Base-by-base conservation (phyloP, 805 yeast species). In the Yarrowia bubula region DNA sequence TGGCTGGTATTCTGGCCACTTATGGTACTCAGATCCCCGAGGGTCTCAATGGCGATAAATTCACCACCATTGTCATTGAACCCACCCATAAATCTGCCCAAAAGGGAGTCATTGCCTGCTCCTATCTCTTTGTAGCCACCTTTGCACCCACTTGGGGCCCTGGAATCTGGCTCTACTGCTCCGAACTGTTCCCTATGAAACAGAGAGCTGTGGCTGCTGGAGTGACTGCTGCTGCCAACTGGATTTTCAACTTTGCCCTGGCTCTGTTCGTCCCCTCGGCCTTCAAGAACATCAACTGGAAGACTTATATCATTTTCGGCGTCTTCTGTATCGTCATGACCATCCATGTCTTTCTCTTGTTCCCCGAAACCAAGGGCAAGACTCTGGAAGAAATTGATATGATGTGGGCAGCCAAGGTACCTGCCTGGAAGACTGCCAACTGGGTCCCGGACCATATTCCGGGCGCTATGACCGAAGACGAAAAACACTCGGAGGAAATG, bases 131-230 rank as follows among this genome's bases (percentile, higher is more conserved):
- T 73, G 86, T 90, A 69, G 85, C 87, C 65, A 86, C 86, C 74
- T 90, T 88, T 76, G 96, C 96, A 10, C 81, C 90, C 4, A 83
- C 93, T 22, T 90, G 95, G 93, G 96, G 96, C 72, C 95, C 66
- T 5, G 77, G 72, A 31, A 69, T 70, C 66, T 71, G 74, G 73
- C 68, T 85, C 67, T 83, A 81, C 64, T 85, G 84, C 17, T 85
- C 89, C 2, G 89, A 70, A 61, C 69, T 70, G 50, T 70, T 82
- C 60, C 83, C 89, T 1, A 76, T 83, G 44, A 75, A 75, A 51
- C 78, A 80, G 61, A 79, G 90, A 73, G 83, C 86, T 44, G 77
- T 83, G 37, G 80, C 85, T 38, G 76, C 80, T 66, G 84, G 83
- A 55, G 68, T 84, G 6, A 77, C 84, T 3, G 84, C 87, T 4